Evolutionary conservation across 805 yeast genomes (phyloP), one percentile per base, ranked within the genome.

Genomic region (Kregervanrija fluxuum): DNA sequence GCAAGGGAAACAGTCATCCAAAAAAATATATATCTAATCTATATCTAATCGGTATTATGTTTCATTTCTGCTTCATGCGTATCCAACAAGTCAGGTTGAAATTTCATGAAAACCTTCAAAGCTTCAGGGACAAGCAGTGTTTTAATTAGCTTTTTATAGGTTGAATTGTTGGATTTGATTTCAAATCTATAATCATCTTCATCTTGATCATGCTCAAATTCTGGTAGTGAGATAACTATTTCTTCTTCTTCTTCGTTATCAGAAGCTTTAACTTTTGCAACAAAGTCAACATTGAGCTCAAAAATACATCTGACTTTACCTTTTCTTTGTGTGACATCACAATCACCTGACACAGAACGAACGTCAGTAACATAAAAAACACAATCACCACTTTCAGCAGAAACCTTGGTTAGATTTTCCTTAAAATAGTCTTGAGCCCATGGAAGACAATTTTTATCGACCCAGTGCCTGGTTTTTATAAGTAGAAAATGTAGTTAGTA

Each of bases 371-470:
- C 64, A 2, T 60, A 54, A 11, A 65, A 44, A n/a, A 65, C 56
- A 40, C 60, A 59, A 11, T 66, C 69, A 15, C 58, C 70, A 5
- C 65, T 56, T 2, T 50, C 43, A 8, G 57, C 75, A 3, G 64
- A 47, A 34, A 80, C 51, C 0, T 80, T 81, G 5, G 69, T 66
- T 45, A 88, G 67, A 37, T 78, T 75, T 37, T 79, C 74, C 28
- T 68, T 65, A 60, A 91, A 83, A 61, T 91, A 93, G 33, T 74
- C 70, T 53, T 79, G 80, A 17, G 96, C 76, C 99, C 99, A 91
- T 48, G 77, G 80, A 44, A 93, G 74, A 68, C 98, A 91, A 72
- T 91, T 91, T 67, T 90, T 91, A 67, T 91, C 97, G 50, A 91
- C 95, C 99, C 99, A 91, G 73, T 91, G 99, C 99, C 60, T 53